Evolutionary conservation across 2,329 filamentous ascomycete genomes (phyloP).

Genomic region (Camptophora hylomeconis): DNA sequence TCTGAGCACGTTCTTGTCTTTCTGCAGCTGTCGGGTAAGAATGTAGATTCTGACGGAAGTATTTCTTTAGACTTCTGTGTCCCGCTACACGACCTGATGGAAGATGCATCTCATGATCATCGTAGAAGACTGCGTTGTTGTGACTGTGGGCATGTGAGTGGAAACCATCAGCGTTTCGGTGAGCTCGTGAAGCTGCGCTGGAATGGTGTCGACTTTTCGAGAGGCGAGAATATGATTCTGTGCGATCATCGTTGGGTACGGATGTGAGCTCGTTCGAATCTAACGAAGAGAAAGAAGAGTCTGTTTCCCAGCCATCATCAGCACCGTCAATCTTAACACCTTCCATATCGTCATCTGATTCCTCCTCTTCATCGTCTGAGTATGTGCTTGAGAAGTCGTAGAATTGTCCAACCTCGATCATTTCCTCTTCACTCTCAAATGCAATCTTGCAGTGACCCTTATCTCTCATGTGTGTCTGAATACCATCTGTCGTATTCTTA

Average conservation of each 20-base stretch:
- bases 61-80: conserved; percentile 73
- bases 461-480: conserved; percentile 95
- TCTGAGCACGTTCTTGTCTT: conserved; percentile 42
- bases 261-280: conserved; percentile 74
- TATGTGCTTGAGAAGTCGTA: conserved; percentile 97
- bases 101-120: conserved; percentile 87
- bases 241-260: conserved; percentile 60
- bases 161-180: conserved; percentile 63
- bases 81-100: conserved; percentile 82
- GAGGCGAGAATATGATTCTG: conserved; percentile 59
- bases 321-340: conserved; percentile 54
- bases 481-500: conserved; percentile 63
- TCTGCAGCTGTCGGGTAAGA: conserved; percentile 71
- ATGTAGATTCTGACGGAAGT: conserved; percentile 86
- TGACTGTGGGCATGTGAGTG: conserved; percentile 73
- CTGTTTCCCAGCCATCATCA: conserved; percentile 90
- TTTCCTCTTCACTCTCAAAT: conserved; percentile 75
- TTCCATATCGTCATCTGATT: conserved; percentile 42
- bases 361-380: conserved; percentile 60
- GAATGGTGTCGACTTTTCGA: conserved; percentile 64
- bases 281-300: conserved; percentile 76
- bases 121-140: conserved; percentile 66
- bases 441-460: conserved; percentile 95
- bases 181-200: conserved; percentile 54
- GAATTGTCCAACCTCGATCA: conserved; percentile 87